Conservation (phyloP, 352 stramenopile genomes). For the Phytopythium litorale region DNA sequence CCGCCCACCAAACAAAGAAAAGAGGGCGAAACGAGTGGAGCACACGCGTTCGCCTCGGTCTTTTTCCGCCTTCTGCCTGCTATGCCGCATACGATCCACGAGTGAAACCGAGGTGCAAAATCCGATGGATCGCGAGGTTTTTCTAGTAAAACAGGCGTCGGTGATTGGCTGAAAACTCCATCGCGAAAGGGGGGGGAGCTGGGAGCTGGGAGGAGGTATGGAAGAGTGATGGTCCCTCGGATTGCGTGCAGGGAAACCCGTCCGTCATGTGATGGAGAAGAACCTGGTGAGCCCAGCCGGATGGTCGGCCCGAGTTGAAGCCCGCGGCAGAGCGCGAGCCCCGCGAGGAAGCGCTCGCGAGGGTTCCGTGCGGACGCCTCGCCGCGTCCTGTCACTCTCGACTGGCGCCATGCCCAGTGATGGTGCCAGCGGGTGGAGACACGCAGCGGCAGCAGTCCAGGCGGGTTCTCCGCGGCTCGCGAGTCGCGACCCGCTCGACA, state of each 20-base stretch:
- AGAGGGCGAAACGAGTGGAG: conserved; percentile 54
- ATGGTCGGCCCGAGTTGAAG: background rate
- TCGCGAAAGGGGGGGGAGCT: background rate
- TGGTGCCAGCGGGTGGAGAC: background rate
- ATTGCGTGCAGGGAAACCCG: conserved; percentile 1
- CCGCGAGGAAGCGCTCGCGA: background rate
- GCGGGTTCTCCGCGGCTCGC: background rate
- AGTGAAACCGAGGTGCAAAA: conserved; percentile 37
- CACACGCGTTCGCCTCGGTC: conserved; percentile 24
- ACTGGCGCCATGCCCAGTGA: too few relatives aligned
- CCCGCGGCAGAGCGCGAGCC: background rate
- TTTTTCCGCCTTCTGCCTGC: conserved; percentile 5
- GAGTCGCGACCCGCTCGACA: background rate
- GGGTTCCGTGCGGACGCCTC: background rate
- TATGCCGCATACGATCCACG: conserved; percentile 34
- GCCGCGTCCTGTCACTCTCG: too few relatives aligned
- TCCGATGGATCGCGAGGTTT: conserved; percentile 27
- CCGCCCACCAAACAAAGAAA: conserved; percentile 16
- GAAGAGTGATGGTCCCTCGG: background rate
- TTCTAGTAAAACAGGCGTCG: conserved; percentile 10
- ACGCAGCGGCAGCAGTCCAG: background rate
- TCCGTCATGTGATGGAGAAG: background rate
- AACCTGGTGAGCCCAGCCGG: background rate
- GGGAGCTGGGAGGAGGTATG: background rate
- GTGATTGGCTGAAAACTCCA: background rate